Evolutionary conservation across 2,329 filamentous ascomycete genomes (phyloP).

Genomic region (Ustilaginoidea virens): DNA sequence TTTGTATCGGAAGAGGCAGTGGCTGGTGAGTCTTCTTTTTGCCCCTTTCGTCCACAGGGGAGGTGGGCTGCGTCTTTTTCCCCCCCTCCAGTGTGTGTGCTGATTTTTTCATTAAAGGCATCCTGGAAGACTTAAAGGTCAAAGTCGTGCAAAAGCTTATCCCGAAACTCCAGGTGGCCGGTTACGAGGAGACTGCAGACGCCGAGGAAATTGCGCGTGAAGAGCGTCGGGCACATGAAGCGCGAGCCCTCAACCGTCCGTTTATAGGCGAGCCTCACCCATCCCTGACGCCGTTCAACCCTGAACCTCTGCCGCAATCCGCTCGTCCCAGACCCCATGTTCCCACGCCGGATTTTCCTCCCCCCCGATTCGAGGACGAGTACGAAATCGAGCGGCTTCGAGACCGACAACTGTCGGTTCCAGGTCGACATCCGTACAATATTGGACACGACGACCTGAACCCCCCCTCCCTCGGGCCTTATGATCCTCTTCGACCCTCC

Average conservation of each 20-base stretch:
- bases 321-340: constrained; percentile 44
- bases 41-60: no score
- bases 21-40: constrained; percentile 23
- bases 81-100: no score
- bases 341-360: constrained; percentile 61
- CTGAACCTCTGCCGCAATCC: constrained; percentile 47
- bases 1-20: constrained; percentile 64
- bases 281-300: constrained; percentile 49
- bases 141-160: constrained; percentile 74
- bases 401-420: constrained; percentile 15
- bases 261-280: constrained; percentile 34
- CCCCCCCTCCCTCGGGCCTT: constrained; percentile 69
- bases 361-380: constrained; percentile 88
- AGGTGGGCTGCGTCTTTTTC: no score
- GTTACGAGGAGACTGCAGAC: constrained; percentile 50
- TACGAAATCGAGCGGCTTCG: constrained; percentile 57
- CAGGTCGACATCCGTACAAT: constrained; percentile 42
- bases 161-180: constrained; percentile 61
- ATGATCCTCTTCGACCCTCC: constrained; percentile 61
- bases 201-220: constrained; percentile 25
- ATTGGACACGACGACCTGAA: constrained; percentile 82
- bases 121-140: constrained; percentile 58
- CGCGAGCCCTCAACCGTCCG: constrained; percentile 16
- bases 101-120: constrained; percentile 24
- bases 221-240: constrained; percentile 24